These are phyloP conservation scores for Diaporthe longicolla DNA, from an alignment of 2,329 filamentous ascomycete genomes.

Conservation along the genomic window DNA sequence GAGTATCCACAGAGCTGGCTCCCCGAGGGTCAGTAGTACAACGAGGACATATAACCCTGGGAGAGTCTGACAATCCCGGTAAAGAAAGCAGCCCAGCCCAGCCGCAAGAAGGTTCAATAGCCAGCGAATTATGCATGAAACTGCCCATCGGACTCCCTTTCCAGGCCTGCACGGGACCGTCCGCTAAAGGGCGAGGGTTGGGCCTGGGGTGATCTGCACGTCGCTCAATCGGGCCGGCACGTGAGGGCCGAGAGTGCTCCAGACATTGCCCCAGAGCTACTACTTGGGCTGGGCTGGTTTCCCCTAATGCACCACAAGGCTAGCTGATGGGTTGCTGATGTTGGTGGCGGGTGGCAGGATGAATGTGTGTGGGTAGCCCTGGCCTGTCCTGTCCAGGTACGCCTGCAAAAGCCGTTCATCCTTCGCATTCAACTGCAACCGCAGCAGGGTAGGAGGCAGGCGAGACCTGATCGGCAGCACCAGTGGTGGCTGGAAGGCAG, in stretches of 20 bases:
- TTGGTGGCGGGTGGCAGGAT: not conserved
- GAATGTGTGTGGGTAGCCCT: conserved; percentile 7
- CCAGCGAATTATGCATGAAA: conserved; percentile 25
- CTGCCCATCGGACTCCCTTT: conserved; percentile 5
- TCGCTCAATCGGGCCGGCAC: conserved; percentile 34
- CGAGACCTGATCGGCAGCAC: conserved; percentile 7
- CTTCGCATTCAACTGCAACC: conserved; percentile 28
- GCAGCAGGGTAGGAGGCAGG: not conserved
- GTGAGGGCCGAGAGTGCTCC: conserved; percentile 17
- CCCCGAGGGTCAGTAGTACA: not conserved
- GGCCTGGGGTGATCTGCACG: conserved; percentile 18
- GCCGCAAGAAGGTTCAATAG: not conserved
- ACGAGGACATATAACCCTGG: too few species aligned
- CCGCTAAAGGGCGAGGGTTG: conserved; percentile 28
- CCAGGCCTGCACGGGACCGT: conserved; percentile 32
- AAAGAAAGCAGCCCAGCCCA: not conserved
- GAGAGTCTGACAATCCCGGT: not conserved
- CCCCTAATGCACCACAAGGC: not conserved
- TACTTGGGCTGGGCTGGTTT: not conserved
- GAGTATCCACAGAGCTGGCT: not conserved
- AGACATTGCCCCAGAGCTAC: not conserved
- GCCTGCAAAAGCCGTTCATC: conserved; percentile 22
- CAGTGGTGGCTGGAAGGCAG: not conserved
- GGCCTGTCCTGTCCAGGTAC: conserved; percentile 11
- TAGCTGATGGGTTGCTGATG: not conserved